Evolutionary conservation across 108 stramenopile genomes (phyloP).

Genomic region (Skeletonema tropicum): DNA sequence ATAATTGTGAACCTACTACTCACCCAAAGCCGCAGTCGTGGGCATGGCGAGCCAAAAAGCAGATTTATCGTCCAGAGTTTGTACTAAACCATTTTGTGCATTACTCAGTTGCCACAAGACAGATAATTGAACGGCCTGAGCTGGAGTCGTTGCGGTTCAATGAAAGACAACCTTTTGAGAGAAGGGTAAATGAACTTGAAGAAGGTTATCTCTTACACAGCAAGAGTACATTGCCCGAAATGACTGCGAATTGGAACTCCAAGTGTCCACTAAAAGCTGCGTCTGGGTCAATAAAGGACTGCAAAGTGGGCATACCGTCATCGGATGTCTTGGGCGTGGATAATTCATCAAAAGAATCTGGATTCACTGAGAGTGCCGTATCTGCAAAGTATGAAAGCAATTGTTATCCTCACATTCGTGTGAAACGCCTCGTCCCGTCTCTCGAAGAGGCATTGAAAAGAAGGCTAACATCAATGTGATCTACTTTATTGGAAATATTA

Average conservation of each 20-base stretch:
- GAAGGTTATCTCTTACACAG: constrained; percentile 45
- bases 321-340: constrained; percentile 2
- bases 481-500: neutral
- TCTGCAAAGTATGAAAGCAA: constrained; percentile 21
- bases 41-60: constrained; percentile 48
- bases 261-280: constrained; percentile 24
- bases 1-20: constrained; percentile 44
- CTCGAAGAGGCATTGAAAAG: constrained; percentile 22
- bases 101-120: constrained; percentile 33
- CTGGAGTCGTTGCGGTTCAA: constrained; percentile 9
- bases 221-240: constrained; percentile 39
- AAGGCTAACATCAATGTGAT: neutral
- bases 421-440: constrained; percentile 18
- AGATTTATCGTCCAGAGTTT: constrained; percentile 42
- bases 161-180: constrained; percentile 35
- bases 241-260: constrained; percentile 25
- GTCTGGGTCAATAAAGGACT: constrained; percentile 8
- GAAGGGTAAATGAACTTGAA: constrained; percentile 39
- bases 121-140: constrained; percentile 24
- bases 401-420: constrained; percentile 32
- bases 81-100: constrained; percentile 48
- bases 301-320: constrained; percentile 42
- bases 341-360: neutral
- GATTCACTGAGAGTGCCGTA: neutral
- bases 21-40: constrained; percentile 42